phyloP scores from a whole-genome alignment of 2,329 filamentous ascomycete genomes.

The Epichloe hybrida region DNA sequence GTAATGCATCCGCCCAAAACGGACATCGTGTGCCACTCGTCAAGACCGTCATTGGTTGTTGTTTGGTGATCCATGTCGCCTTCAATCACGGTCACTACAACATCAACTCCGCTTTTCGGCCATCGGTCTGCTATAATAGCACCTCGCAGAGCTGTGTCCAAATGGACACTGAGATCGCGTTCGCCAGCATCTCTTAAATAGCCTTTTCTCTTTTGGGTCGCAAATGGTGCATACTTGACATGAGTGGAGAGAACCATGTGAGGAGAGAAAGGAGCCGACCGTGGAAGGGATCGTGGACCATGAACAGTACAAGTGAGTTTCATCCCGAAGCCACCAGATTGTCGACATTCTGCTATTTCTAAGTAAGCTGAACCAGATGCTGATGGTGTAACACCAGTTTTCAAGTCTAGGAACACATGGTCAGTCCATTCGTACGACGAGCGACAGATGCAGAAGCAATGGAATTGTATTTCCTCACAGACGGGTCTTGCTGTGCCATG shows the following conservation, averaged over 20 bases:
- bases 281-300: constrained; percentile 78
- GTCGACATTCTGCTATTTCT: constrained; percentile 43
- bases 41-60: constrained; percentile 35
- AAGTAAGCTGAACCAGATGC: constrained; percentile 88
- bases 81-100: constrained; percentile 85
- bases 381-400: constrained; percentile 83
- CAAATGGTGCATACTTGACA: constrained; percentile 94
- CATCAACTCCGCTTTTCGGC: constrained; percentile 97
- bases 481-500: constrained; percentile 57
- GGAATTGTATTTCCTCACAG: constrained; percentile 10
- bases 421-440: not conserved
- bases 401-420: constrained; percentile 49
- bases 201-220: constrained; percentile 65
- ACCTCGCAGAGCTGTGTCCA: constrained; percentile 81
- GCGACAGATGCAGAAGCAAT: not conserved
- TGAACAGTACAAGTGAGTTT: constrained; percentile 92
- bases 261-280: constrained; percentile 82
- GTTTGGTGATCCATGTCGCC: constrained; percentile 66
- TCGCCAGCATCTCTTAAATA: constrained; percentile 79
- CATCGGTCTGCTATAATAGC: constrained; percentile 87
- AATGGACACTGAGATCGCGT: constrained; percentile 76
- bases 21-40: constrained; percentile 81
- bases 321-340: constrained; percentile 48
- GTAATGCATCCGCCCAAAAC: constrained; percentile 86
- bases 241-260: constrained; percentile 86